phyloP scores from a whole-genome alignment of 352 stramenopile genomes.

The Globisporangium lucens region DNA sequence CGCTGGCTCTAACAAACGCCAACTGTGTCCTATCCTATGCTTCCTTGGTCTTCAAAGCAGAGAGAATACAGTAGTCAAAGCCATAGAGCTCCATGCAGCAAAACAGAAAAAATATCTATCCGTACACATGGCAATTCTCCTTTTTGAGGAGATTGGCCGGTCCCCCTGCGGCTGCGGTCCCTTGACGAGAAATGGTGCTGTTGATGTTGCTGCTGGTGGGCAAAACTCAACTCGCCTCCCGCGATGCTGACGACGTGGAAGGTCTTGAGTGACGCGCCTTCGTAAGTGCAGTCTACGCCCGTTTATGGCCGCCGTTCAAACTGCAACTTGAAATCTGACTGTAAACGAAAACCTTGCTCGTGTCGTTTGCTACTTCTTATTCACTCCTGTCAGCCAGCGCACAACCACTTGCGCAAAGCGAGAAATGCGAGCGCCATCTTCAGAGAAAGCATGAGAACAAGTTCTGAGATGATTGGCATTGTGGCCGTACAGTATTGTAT shows the following conservation, averaged over 20 bases:
- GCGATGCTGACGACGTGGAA: background rate
- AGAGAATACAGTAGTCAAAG: background rate
- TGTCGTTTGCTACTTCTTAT: background rate
- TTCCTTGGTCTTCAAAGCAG: background rate
- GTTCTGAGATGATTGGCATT: background rate
- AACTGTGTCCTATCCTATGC: background rate
- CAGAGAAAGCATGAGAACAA: too few relatives aligned
- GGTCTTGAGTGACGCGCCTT: background rate
- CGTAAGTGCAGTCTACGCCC: background rate
- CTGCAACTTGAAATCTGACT: background rate
- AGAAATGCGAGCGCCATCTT: background rate
- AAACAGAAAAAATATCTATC: too few relatives aligned
- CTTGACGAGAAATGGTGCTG: too few relatives aligned
- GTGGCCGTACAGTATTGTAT: background rate
- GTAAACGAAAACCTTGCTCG: background rate
- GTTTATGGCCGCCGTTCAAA: background rate
- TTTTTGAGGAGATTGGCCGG: too few relatives aligned
- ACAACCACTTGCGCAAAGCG: too few relatives aligned
- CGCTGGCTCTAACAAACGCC: too few relatives aligned
- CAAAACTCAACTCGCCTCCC: too few relatives aligned
- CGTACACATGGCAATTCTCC: too few relatives aligned
- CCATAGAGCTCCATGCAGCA: too few relatives aligned
- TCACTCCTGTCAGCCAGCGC: background rate
- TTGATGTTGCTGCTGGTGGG: too few relatives aligned
- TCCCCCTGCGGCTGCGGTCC: too few relatives aligned